Evolutionary conservation across 441 rosid species (phyloP), one percentile per base, ranked within the genome.

Genomic region (Eruca vesicaria): DNA sequence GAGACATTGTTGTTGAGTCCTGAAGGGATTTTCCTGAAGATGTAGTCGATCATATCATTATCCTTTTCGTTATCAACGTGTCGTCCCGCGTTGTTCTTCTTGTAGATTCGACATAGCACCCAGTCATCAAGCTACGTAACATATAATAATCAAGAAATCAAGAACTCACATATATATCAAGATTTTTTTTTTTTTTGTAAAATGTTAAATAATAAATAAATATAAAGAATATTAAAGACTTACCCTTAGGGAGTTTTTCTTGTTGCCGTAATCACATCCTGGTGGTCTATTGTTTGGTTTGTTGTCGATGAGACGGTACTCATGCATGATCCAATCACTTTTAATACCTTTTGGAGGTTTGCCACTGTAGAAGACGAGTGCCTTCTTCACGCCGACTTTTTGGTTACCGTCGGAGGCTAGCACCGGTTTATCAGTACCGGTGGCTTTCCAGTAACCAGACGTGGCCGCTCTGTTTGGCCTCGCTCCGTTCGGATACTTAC

Each of bases 251-350:
- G 85, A 83, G 76, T 84, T 83, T 69, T 83, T 86, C 71, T 80
- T 84, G 80, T 77, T 79, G 74, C 75, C 81, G 63, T 77, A 79
- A 66, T 84, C 85, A 70, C 73, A 86, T 0, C 83, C 93, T 7
- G 90, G 91, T 9, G 91, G 94, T 79, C 80, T 82, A 74, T 89
- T 89, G 55, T 50, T 85, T 35, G 78, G 74, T 72, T 84, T 86
- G 73, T 86, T 83, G 2, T 86, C 88, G 9, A 80, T 73, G 68
- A 86, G 90, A 14, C 90, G 78, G 59, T 86, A 86, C 66, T 86
- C 90, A 69, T 86, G 90, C 90, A 86, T 86, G 82, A 86, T 84
- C 90, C 90, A 86, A 72, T 83, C 86, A 8, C 88, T 84, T 74
- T 86, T 86, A 2, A 86, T 41, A 14, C 90, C 90, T 77, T 84